phyloP scores from a whole-genome alignment of 257 asterid species.

The Solanum corneliomulleri region DNA sequence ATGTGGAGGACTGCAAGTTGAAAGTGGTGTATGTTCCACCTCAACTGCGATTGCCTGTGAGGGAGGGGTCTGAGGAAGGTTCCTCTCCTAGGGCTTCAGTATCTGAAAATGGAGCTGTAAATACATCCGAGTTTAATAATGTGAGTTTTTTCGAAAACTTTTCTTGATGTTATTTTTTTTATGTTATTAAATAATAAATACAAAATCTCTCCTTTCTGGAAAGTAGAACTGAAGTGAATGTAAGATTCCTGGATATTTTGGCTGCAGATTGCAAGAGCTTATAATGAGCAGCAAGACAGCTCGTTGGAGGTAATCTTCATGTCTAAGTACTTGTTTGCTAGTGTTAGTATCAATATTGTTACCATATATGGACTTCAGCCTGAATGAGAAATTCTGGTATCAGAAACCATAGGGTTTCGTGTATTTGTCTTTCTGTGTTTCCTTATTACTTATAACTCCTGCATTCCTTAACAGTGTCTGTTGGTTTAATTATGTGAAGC shows the following conservation, averaged over 20 bases:
- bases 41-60: constrained; percentile 79
- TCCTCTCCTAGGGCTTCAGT: constrained; percentile 85
- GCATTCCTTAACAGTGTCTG: background rate
- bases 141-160: constrained; percentile 29
- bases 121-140: constrained; percentile 27
- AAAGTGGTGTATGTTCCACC: constrained; percentile 63
- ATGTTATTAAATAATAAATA: background rate
- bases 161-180: background rate
- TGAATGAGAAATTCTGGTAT: background rate
- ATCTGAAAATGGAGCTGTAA: constrained; percentile 54
- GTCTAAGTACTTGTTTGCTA: background rate
- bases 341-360: background rate
- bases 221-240: background rate
- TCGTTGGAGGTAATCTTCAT: constrained; percentile 51
- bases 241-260: background rate
- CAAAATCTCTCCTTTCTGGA: background rate
- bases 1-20: constrained; percentile 85
- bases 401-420: background rate
- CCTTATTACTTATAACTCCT: background rate
- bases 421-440: background rate
- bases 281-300: constrained; percentile 47
- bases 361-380: background rate
- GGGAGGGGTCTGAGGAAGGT: constrained; percentile 94
- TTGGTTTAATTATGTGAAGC: background rate
- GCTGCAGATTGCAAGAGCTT: constrained; percentile 39